phyloP scores from a whole-genome alignment of 768 basidiomycete species.

The Pleurotus ostreatus region DNA sequence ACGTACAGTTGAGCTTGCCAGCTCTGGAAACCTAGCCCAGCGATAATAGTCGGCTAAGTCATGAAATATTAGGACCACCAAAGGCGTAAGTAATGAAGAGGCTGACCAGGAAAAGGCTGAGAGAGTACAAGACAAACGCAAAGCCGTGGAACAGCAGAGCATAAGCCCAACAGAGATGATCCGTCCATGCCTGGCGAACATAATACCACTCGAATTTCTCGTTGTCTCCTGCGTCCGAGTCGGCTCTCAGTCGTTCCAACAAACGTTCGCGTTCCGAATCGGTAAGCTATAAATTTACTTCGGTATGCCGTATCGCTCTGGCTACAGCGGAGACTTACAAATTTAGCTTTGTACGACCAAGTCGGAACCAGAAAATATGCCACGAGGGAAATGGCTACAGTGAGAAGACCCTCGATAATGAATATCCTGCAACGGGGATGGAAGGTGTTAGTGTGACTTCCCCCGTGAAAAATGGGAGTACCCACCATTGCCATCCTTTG shows the following conservation, averaged over 20 bases:
- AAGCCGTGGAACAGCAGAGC: slow-evolving; percentile 59
- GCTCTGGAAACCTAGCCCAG: slow-evolving; percentile 49
- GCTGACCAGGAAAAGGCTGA: slow-evolving; percentile 54
- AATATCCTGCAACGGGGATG: slow-evolving; percentile 41
- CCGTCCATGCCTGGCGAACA: slow-evolving; percentile 50
- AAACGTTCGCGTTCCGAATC: slow-evolving; percentile 47
- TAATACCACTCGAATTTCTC: slow-evolving; percentile 58
- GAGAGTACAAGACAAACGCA: slow-evolving; percentile 53
- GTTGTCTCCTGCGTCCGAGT: slow-evolving; percentile 49
- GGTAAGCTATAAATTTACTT: slow-evolving; percentile 34
- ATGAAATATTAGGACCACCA: too few species aligned
- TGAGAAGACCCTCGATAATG: slow-evolving; percentile 53
- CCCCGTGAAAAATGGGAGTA: neutral
- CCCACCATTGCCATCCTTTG: slow-evolving; percentile 57
- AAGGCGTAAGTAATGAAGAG: neutral
- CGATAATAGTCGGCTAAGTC: slow-evolving; percentile 54
- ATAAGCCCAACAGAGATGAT: slow-evolving; percentile 60
- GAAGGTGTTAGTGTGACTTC: neutral
- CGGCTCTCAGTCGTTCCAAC: slow-evolving; percentile 42
- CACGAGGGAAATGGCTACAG: slow-evolving; percentile 38
- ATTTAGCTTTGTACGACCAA: slow-evolving; percentile 55
- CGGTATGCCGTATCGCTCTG: slow-evolving; percentile 11
- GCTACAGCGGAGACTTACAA: slow-evolving; percentile 30
- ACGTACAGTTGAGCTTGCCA: slow-evolving; percentile 60
- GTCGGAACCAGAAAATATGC: slow-evolving; percentile 56